phyloP scores from a whole-genome alignment of 352 stramenopile genomes.

The Globisporangium viniferum region DNA sequence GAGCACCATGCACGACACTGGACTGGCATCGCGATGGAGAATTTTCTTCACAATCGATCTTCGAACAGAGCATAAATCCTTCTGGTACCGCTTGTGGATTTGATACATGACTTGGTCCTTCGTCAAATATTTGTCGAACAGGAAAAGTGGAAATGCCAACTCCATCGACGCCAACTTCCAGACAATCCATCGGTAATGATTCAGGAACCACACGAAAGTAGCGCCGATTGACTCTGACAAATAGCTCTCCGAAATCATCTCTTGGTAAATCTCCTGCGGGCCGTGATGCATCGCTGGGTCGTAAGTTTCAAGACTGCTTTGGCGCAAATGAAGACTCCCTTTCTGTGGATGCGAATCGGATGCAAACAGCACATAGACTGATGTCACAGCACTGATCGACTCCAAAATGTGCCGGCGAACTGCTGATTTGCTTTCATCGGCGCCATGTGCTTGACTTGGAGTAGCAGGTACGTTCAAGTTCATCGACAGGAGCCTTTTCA shows the following conservation, averaged over 20 bases:
- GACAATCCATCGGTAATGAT: conserved; percentile 74
- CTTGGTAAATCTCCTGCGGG: conserved; percentile 31
- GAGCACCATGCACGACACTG: conserved; percentile 63
- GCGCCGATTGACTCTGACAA: conserved; percentile 30
- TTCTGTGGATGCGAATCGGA: background rate
- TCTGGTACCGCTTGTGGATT: conserved; percentile 43
- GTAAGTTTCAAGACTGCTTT: conserved; percentile 9
- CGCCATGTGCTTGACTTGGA: conserved; percentile 1
- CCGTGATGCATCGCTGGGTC: conserved; percentile 18
- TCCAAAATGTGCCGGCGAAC: conserved; percentile 22
- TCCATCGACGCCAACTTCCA: conserved; percentile 71
- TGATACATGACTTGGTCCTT: conserved; percentile 59
- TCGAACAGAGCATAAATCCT: conserved; percentile 47
- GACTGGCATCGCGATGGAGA: conserved; percentile 59
- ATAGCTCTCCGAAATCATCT: conserved; percentile 28
- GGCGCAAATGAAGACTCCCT: conserved; percentile 5
- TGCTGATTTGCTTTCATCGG: conserved; percentile 3
- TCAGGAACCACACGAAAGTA: conserved; percentile 58
- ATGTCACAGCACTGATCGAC: conserved; percentile 30
- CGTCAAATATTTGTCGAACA: conserved; percentile 56
- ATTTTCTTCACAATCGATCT: conserved; percentile 69
- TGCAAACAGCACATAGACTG: conserved; percentile 28
- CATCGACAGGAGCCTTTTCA: conserved; percentile 22
- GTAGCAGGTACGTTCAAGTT: conserved; percentile 4
- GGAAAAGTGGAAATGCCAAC: conserved; percentile 37